These are phyloP conservation scores for Trichosporon ovoides DNA, from an alignment of 1,284 basidiomycete species.

Conservation along the genomic window DNA sequence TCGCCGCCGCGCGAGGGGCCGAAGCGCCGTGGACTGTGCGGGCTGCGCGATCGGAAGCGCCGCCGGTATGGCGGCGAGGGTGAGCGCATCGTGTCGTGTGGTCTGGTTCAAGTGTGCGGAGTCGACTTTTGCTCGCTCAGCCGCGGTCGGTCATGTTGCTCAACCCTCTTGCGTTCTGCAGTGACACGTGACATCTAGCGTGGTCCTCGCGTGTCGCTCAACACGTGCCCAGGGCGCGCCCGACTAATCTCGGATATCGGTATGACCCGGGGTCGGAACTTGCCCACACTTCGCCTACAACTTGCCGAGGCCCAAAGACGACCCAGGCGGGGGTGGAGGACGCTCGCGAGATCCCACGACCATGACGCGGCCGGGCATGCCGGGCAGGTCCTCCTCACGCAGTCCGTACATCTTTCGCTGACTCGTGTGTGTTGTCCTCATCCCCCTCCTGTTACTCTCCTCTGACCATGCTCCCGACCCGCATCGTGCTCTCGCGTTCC, in stretches of 20 bases:
- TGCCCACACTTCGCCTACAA: conserved; percentile 3
- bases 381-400: neutral
- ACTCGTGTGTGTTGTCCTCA: neutral
- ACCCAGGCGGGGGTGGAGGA: neutral
- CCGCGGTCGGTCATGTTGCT: no score
- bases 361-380: no score
- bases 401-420: no score
- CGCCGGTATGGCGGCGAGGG: conserved; percentile 29
- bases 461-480: conserved; percentile 30
- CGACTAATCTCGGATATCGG: no score
- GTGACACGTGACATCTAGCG: no score
- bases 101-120: neutral
- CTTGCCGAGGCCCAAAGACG: neutral
- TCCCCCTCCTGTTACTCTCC: neutral
- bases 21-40: conserved; percentile 11
- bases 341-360: neutral
- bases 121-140: neutral
- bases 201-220: no score
- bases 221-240: no score
- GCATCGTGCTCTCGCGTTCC: conserved; percentile 24
- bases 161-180: no score
- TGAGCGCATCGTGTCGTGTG: conserved; percentile 29
- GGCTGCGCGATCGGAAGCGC: conserved; percentile 30
- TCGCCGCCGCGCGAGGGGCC: conserved; percentile 14
- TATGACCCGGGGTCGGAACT: neutral